Percentiles rank a stretch among this genome's conserved stretches.
phyloP scores from a whole-genome alignment of 2,329 filamentous ascomycete genomes.

The Colletotrichum zoysiae region DNA sequence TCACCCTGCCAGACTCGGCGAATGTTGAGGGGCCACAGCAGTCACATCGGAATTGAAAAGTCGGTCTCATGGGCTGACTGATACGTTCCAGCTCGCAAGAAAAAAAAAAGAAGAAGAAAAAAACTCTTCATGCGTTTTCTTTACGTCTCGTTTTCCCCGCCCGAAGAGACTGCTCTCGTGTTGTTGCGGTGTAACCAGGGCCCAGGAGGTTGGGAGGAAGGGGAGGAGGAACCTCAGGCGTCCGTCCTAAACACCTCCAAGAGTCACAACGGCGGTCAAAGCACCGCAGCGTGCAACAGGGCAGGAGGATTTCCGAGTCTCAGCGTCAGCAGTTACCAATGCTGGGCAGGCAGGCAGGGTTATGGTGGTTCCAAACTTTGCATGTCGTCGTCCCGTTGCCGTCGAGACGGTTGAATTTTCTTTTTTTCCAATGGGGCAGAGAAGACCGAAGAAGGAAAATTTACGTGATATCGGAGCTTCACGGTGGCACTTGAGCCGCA shows the following conservation, averaged over 20 bases:
- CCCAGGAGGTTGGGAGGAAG: conserved; percentile 32
- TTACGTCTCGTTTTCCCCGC: conserved; percentile 4
- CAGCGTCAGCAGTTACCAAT: background rate
- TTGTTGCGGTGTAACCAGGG: conserved; percentile 27
- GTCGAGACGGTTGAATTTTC: conserved; percentile 26
- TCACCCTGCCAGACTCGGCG: conserved; percentile 15
- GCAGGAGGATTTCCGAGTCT: conserved; percentile 8
- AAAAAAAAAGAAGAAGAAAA: background rate
- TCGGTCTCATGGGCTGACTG: conserved; percentile 29
- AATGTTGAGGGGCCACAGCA: conserved; percentile 12
- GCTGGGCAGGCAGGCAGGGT: conserved; percentile 20
- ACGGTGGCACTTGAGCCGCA: conserved; percentile 32
- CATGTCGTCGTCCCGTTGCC: conserved; percentile 36
- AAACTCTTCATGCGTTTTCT: background rate
- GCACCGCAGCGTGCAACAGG: conserved; percentile 13
- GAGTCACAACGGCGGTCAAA: conserved; percentile 41
- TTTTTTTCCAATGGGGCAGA: conserved; percentile 2
- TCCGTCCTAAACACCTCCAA: conserved; percentile 12
- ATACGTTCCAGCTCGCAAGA: conserved; percentile 14
- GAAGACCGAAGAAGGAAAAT: conserved; percentile 30
- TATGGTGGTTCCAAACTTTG: background rate
- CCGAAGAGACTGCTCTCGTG: conserved; percentile 27
- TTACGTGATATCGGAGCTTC: conserved; percentile 31
- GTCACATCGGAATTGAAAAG: conserved; percentile 18
- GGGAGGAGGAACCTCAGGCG: conserved; percentile 19